Percentiles rank a stretch among this genome's conserved stretches.
Conservation (phyloP, 1,284 basidiomycete species). For the Sporisorium iseilematis-ciliati region DNA sequence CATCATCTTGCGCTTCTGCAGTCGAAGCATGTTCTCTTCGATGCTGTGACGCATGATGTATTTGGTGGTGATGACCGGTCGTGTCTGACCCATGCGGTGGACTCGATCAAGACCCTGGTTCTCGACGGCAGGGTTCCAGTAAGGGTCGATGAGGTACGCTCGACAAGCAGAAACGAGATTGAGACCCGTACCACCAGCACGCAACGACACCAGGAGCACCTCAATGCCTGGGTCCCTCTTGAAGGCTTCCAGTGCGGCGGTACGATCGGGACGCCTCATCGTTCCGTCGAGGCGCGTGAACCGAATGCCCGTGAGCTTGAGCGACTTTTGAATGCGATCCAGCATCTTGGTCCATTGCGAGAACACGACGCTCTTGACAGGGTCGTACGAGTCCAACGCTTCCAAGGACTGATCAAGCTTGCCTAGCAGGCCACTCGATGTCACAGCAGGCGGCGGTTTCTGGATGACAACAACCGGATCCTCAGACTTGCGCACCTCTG, state of each 20-base stretch:
- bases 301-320: conserved; percentile 59
- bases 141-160: conserved; percentile 94
- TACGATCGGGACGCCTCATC: conserved; percentile 61
- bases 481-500: conserved; percentile 28
- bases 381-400: conserved; percentile 39
- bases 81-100: conserved; percentile 63
- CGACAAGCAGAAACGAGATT: conserved; percentile 77
- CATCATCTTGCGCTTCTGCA: conserved; percentile 66
- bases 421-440: conserved; percentile 19
- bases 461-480: conserved; percentile 54
- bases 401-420: conserved; percentile 36
- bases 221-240: conserved; percentile 57
- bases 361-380: conserved; percentile 71
- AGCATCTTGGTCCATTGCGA: conserved; percentile 71
- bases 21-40: conserved; percentile 67
- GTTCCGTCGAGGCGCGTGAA: conserved; percentile 62
- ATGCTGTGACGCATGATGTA: conserved; percentile 66
- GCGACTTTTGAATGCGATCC: conserved; percentile 60
- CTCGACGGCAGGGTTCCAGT: conserved; percentile 97
- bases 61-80: conserved; percentile 66
- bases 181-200: conserved; percentile 73
- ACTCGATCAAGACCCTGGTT: conserved; percentile 67
- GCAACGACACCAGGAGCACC: conserved; percentile 64
- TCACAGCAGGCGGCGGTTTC: conserved; percentile 32
- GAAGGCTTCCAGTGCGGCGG: conserved; percentile 58